These are phyloP conservation scores for Pestalotiopsis sp. DNA, from an alignment of 2,329 filamentous ascomycete species.

Conservation along the genomic window DNA sequence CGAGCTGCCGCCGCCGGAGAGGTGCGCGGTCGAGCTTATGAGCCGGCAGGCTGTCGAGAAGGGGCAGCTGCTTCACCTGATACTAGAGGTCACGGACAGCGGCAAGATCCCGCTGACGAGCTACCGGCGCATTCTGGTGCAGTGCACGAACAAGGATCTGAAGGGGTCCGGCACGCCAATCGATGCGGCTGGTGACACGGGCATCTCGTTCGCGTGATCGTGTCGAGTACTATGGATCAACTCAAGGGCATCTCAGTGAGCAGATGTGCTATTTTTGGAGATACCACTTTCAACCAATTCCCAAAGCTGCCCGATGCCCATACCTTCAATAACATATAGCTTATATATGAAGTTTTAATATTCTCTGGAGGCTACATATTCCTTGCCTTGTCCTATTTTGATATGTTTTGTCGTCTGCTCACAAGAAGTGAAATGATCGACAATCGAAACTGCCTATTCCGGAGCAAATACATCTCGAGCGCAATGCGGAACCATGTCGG, in stretches of 20 bases:
- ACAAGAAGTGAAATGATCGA: not conserved
- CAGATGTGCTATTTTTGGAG: not conserved
- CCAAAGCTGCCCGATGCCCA: not conserved
- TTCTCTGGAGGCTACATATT: too few species aligned
- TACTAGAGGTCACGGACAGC: constrained; percentile 9
- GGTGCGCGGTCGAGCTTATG: constrained; percentile 6
- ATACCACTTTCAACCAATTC: not conserved
- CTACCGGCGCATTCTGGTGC: constrained; percentile 2
- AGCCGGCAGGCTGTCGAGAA: not conserved
- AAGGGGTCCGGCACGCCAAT: not conserved
- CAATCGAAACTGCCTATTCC: not conserved
- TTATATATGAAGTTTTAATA: not conserved
- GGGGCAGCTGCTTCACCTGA: not conserved
- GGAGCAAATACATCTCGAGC: not conserved
- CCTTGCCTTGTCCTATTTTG: too few species aligned
- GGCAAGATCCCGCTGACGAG: not conserved
- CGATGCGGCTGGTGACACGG: constrained; percentile 3
- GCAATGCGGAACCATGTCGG: not conserved
- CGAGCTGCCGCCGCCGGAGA: not conserved
- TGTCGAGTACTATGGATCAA: not conserved
- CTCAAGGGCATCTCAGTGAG: not conserved
- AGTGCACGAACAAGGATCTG: constrained; percentile 7
- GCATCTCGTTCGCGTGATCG: not conserved
- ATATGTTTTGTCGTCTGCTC: not conserved
- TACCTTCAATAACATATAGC: not conserved